A percentile compares a stretch with the other conserved stretches of the same genome.
Conservation (phyloP, 768 basidiomycete species). For the Naematelia encephala region DNA sequence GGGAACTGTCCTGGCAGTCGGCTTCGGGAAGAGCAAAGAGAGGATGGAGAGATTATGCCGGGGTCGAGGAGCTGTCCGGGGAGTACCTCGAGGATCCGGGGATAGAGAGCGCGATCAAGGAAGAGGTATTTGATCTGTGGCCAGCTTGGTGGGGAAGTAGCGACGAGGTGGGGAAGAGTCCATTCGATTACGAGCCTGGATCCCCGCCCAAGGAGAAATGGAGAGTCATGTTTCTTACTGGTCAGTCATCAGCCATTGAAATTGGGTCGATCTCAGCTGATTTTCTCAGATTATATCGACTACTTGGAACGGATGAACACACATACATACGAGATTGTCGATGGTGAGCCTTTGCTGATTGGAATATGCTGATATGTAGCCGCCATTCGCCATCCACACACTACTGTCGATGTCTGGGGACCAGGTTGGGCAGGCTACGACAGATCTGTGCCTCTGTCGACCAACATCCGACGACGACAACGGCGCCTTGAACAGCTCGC, state of each 20-base stretch:
- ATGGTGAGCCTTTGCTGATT: constrained; percentile 19
- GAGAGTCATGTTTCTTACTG: constrained; percentile 47
- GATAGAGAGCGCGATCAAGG: constrained; percentile 10
- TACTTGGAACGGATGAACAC: constrained; percentile 51
- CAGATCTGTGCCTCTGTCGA: constrained; percentile 32
- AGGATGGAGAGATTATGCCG: not conserved
- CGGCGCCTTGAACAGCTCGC: constrained; percentile 28
- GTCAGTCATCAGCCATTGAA: constrained; percentile 25
- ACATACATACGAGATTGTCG: constrained; percentile 51
- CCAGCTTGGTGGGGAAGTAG: constrained; percentile 44
- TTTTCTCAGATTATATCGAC: constrained; percentile 48
- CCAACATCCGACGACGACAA: constrained; percentile 38
- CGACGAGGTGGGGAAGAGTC: constrained; percentile 39
- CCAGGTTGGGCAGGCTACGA: constrained; percentile 50
- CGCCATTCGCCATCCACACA: constrained; percentile 43
- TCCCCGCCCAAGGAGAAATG: constrained; percentile 15
- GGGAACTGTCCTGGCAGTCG: not conserved
- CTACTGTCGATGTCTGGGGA: constrained; percentile 50
- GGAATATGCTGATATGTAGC: constrained; percentile 13
- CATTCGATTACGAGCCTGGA: constrained; percentile 41
- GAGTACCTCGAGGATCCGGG: not conserved
- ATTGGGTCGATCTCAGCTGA: too few species aligned
- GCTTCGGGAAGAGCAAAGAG: not conserved
- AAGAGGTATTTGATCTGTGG: constrained; percentile 16
- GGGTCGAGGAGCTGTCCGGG: too few species aligned